Evolutionary conservation across 169 alveolate species (phyloP).

Genomic region (Ichthyophthirius multifiliis): DNA sequence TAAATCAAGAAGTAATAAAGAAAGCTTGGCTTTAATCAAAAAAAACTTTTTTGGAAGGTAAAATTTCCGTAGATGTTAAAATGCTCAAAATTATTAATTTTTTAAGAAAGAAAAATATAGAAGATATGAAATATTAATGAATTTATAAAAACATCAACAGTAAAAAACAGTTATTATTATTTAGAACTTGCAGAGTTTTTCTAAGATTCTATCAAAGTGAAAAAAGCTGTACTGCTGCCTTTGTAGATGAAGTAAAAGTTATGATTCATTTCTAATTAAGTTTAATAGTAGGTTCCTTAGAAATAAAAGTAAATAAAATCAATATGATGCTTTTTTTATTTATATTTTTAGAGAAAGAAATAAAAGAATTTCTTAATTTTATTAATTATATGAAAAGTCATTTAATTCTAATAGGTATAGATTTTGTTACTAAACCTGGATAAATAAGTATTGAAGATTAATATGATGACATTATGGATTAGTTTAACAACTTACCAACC

Average conservation of each 20-base stretch:
- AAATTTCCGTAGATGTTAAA: conserved; percentile 15
- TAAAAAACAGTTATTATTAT: neutral
- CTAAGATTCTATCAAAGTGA: neutral
- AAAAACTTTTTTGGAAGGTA: conserved; percentile 27
- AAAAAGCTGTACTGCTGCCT: neutral
- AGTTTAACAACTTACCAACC: neutral
- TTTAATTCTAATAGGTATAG: neutral
- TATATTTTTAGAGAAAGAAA: neutral
- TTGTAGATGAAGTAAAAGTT: conserved; percentile 1
- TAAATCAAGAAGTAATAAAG: conserved; percentile 35
- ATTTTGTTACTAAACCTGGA: neutral
- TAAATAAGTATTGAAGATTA: neutral
- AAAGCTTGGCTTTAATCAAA: conserved; percentile 59
- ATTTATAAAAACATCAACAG: neutral
- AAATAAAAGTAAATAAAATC: neutral
- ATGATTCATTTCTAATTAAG: conserved; percentile 3
- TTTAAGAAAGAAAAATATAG: conserved; percentile 9
- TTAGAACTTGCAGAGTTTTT: neutral
- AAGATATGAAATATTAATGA: neutral
- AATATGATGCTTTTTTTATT: neutral
- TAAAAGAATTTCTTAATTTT: neutral
- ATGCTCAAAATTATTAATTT: conserved; percentile 33
- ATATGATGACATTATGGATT: neutral
- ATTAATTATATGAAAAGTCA: neutral
- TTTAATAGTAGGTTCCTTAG: neutral